Conservation (phyloP, 129 eudicot genomes). For the Solidago caesia region DNA sequence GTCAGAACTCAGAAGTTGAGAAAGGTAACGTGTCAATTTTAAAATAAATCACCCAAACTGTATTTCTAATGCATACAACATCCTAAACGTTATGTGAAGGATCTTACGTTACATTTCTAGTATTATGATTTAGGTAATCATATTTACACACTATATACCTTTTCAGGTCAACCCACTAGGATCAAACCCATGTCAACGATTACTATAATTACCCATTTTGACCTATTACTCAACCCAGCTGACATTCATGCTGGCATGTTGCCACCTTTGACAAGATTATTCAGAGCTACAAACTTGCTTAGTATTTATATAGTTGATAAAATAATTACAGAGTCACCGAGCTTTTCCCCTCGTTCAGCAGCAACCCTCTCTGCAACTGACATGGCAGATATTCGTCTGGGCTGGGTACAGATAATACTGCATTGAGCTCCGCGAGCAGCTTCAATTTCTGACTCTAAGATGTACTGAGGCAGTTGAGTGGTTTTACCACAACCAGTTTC, state of each 20-base stretch:
- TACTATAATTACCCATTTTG: background rate
- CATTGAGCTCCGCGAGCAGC: slow-evolving; percentile 75
- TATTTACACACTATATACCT: too few relatives aligned
- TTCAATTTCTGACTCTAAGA: slow-evolving; percentile 77
- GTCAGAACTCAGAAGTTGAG: background rate
- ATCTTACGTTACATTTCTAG: background rate
- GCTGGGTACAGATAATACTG: slow-evolving; percentile 87
- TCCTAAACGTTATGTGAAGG: background rate
- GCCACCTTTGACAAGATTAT: slow-evolving; percentile 9
- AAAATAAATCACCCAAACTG: background rate
- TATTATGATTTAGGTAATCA: background rate
- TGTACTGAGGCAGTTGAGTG: slow-evolving; percentile 86
- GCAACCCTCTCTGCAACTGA: slow-evolving; percentile 92
- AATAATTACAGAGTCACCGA: slow-evolving; percentile 70
- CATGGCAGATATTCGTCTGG: slow-evolving; percentile 90
- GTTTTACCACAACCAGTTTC: slow-evolving; percentile 96
- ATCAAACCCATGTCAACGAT: background rate
- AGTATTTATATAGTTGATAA: slow-evolving; percentile 2
- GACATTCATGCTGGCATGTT: background rate
- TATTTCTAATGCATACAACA: background rate
- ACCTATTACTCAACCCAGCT: background rate
- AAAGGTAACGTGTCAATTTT: background rate
- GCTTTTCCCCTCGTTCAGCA: slow-evolving; percentile 82
- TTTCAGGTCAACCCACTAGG: background rate
- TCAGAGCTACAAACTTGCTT: slow-evolving; percentile 9